Percentiles rank a stretch among this genome's conserved stretches.
Conservation (phyloP, 2,329 filamentous ascomycete species). For the Claviceps capensis region DNA sequence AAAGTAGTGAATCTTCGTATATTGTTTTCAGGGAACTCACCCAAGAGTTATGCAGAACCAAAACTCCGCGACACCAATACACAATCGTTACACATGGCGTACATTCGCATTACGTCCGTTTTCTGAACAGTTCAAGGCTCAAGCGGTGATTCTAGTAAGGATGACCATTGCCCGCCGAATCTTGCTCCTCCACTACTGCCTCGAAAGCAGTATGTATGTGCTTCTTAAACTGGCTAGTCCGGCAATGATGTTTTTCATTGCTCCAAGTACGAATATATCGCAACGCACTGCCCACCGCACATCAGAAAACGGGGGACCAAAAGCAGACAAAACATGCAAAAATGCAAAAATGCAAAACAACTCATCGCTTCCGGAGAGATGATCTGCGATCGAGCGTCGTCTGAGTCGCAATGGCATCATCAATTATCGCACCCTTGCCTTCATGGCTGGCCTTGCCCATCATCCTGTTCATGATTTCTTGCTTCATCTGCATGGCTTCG, state of each 20-base stretch:
- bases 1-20: background rate
- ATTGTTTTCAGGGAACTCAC: background rate
- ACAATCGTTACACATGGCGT: background rate
- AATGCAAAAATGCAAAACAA: background rate
- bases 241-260: too few species aligned
- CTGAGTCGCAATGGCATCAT: background rate
- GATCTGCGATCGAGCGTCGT: background rate
- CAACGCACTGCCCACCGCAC: too few species aligned
- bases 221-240: too few species aligned
- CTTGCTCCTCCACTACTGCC: too few species aligned
- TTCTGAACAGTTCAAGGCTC: background rate
- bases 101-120: background rate
- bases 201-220: too few species aligned
- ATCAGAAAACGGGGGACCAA: background rate
- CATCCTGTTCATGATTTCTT: constrained; percentile 32
- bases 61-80: background rate
- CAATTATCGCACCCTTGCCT: background rate
- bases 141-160: too few species aligned
- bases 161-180: too few species aligned
- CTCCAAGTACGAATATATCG: too few species aligned
- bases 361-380: constrained; percentile 3
- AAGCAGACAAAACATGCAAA: background rate
- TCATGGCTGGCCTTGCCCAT: constrained; percentile 11
- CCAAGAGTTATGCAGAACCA: background rate
- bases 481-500: constrained; percentile 30